Evolutionary conservation across 139 green algal species (phyloP).

Genomic region (Picocystis salinarum): DNA sequence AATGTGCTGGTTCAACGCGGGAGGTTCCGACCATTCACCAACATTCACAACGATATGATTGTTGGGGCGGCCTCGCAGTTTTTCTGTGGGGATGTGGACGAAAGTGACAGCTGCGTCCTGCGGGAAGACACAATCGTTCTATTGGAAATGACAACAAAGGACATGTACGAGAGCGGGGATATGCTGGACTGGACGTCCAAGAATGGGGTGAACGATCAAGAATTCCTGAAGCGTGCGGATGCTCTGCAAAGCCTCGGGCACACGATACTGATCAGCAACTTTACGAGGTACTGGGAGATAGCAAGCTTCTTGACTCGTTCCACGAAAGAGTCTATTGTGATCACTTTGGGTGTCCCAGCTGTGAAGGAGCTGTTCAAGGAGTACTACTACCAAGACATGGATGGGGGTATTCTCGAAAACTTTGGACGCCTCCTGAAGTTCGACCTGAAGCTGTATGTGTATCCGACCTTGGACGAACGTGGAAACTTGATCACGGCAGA

Average conservation of each 20-base stretch:
- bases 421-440: slow-evolving; percentile 28
- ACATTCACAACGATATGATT: slow-evolving; percentile 34
- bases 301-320: slow-evolving; percentile 22
- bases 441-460: slow-evolving; percentile 27
- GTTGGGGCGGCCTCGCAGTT: slow-evolving; percentile 15
- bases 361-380: slow-evolving; percentile 27
- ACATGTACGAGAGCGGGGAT: slow-evolving; percentile 33
- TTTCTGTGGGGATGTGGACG: slow-evolving; percentile 7
- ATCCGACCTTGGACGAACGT: slow-evolving; percentile 20
- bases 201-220: slow-evolving; percentile 19
- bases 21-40: slow-evolving; percentile 28
- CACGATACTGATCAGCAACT: slow-evolving; percentile 23
- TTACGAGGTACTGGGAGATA: slow-evolving; percentile 21
- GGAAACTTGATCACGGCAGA: slow-evolving; percentile 14
- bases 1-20: slow-evolving; percentile 25
- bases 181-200: slow-evolving; percentile 29
- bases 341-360: slow-evolving; percentile 19
- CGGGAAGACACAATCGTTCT: slow-evolving; percentile 26
- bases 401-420: slow-evolving; percentile 27
- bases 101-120: slow-evolving; percentile 18
- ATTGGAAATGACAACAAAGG: slow-evolving; percentile 24
- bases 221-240: slow-evolving; percentile 25
- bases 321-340: slow-evolving; percentile 21
- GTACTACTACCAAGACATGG: slow-evolving; percentile 21
- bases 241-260: slow-evolving; percentile 26